Evolutionary conservation across 805 yeast genomes (phyloP), one percentile per base, ranked within the genome.

Genomic region (Hanseniaspora lachancei): DNA sequence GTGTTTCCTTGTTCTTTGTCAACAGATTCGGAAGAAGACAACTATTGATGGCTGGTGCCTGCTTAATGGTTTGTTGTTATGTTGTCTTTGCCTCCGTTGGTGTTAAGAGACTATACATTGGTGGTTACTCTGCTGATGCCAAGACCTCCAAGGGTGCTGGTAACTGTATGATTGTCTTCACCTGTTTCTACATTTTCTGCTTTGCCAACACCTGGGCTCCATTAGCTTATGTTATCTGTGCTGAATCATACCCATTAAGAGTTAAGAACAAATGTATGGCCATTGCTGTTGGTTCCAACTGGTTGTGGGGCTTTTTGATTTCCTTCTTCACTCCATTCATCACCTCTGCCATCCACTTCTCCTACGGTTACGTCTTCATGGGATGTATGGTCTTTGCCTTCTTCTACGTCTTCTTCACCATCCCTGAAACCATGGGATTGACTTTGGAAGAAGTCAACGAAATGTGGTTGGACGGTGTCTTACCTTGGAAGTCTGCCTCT

Each of bases 361-460:
- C 78, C 69, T 80, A 82, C 65, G 95, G 95, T 53, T 82, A 78
- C 66, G 81, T 70, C 35, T 75, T 75, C 63, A 70, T 79, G 63
- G 86, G 85, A 2, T 80, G 85, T 66, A 70, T 80, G 71, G 69
- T 80, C 21, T 77, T 72, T 60, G 70, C 77, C 27, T 63, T 82
- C 66, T 73, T 83, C 69, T 87, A 83, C 68, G 85, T 85, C 54
- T 80, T 76, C 74, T 80, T 86, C 74, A 76, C 76, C 62, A 80
- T 87, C 58, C 80, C 81, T 63, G 91, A 85, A 70, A 87, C 95
- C 55, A 81, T 79, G 72, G 95, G 95, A 58, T 76, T 86, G 63
- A 77, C 86, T 47, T 76, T 87, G 67, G 95, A 86, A 71, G 89
- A 86, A 70, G 86, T 86, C 60, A 89, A 86, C 67, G 81, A 77